Percentiles rank a stretch among this genome's conserved stretches.
These are phyloP conservation scores for Oenanthe sinensis DNA, from an alignment of 129 eudicot species.

Conservation along the genomic window DNA sequence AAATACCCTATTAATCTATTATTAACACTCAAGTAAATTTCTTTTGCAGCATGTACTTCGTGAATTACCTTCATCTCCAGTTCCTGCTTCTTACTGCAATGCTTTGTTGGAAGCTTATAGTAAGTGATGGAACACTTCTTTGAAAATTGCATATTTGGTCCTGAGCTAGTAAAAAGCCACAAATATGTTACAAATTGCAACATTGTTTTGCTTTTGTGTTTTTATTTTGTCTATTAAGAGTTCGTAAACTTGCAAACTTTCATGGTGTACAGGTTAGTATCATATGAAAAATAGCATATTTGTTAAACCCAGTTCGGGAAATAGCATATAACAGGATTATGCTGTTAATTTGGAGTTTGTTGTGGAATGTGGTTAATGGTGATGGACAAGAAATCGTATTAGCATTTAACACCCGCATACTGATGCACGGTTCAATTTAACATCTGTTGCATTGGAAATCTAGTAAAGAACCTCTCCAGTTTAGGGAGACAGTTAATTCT, in stretches of 20 bases:
- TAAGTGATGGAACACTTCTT: conserved; percentile 27
- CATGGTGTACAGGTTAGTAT: neutral
- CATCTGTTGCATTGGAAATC: neutral
- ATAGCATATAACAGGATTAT: too few relatives aligned
- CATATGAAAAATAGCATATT: neutral
- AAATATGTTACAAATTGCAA: neutral
- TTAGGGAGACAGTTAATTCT: neutral
- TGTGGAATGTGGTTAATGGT: too few relatives aligned
- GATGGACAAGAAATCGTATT: too few relatives aligned
- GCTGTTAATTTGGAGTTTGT: too few relatives aligned
- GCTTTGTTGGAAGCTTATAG: conserved; percentile 91
- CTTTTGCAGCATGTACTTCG: conserved; percentile 86
- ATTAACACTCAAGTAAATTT: neutral
- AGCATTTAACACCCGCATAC: neutral
- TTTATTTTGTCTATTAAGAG: neutral
- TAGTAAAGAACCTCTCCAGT: neutral
- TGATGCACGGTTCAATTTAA: neutral
- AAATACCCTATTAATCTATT: neutral
- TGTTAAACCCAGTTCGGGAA: neutral
- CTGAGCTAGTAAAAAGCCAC: neutral
- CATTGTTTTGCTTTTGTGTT: neutral
- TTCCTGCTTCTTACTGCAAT: conserved; percentile 98
- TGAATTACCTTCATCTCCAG: conserved; percentile 98
- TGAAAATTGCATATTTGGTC: neutral
- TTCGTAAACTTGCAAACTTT: neutral